Evolutionary conservation across 768 basidiomycete species (phyloP), one percentile per base, ranked within the genome.

Genomic region (Suillus luteus): DNA sequence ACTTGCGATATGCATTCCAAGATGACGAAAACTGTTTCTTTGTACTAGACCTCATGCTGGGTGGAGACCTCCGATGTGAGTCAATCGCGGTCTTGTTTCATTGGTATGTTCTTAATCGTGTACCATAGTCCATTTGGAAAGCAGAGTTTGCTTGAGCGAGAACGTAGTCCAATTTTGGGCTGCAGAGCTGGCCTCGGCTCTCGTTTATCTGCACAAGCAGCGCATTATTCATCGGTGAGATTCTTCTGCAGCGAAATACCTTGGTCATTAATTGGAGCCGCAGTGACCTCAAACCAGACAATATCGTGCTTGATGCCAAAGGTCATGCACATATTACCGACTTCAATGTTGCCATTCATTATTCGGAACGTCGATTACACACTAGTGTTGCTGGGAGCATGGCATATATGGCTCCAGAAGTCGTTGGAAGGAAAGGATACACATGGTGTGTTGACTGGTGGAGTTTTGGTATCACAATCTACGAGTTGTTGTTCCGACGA

Each of bases 331-430:
- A 99, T 73, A 81, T 99, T 70, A 99, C 97, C 10, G 97, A 99
- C 78, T 97, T 99, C 81, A 99, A 99, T 72, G 95, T 99, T 68
- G 97, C 96, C 27, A 96, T 99, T 9, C 96, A 99, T 75, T 98
- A 95, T 74, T 96, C 96, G 12, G 92, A 93, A 64, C 84, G 90
- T 60, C 85, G 96, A 41, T 71, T 91, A 65, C 90, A 99, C 76
- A 95, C 93, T 0, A 94, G 93, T 64, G 92, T 99, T 17, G 96
- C 97, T 8, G 97, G 97, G 4, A 95, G 93, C 71, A 96, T 99
- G 94, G 96, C 97, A 0, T 99, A 99, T 79, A 99, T 99, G 97
- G 96, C 96, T 11, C 96, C 96, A 0, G 95, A 99, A 75, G 91
- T 99, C n/a, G 83, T 98, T 51, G 86, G 85, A 59, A 89, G 92